A percentile compares a stretch with the other conserved stretches of the same genome.
Evolutionary conservation across 192 early-diverging fungal species (phyloP).

Genomic region (Entomortierella lignicola): DNA sequence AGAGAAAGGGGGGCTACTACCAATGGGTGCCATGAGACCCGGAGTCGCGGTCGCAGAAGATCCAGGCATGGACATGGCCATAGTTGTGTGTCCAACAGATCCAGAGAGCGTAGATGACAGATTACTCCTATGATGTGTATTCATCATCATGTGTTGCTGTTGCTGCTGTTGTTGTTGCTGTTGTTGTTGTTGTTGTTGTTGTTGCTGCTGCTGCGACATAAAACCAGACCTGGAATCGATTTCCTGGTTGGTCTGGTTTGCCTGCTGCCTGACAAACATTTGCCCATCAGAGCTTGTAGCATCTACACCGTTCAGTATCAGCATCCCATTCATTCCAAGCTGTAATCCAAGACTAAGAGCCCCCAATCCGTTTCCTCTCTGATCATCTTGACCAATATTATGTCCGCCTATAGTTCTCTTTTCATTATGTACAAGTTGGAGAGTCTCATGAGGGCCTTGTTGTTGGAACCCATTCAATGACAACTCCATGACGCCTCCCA

Average conservation of each 20-base stretch:
- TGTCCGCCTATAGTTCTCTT: slow-evolving; percentile 3
- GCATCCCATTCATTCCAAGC: slow-evolving; percentile 43
- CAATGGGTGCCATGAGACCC: slow-evolving; percentile 27
- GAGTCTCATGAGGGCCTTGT: neutral
- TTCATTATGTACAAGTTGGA: slow-evolving; percentile 55
- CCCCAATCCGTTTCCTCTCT: slow-evolving; percentile 3
- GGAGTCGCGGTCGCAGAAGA: slow-evolving; percentile 5
- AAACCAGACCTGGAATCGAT: neutral
- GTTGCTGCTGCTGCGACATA: slow-evolving; percentile 10
- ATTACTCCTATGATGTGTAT: slow-evolving; percentile 18
- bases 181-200: slow-evolving; percentile 13
- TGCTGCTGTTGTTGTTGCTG: slow-evolving; percentile 18
- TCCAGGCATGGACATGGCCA: slow-evolving; percentile 34
- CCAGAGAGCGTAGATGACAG: slow-evolving; percentile 12
- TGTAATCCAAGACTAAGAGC: slow-evolving; percentile 32
- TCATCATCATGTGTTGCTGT: slow-evolving; percentile 31
- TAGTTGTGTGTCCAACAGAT: slow-evolving; percentile 8
- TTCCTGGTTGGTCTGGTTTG: neutral
- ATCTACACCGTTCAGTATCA: slow-evolving; percentile 42
- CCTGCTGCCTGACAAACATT: neutral
- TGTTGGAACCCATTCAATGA: slow-evolving; percentile 27
- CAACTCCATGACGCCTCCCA: slow-evolving; percentile 34
- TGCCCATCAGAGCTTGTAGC: neutral
- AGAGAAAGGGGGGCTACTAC: slow-evolving; percentile 12
- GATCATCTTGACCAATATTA: neutral